A percentile compares a stretch with the other conserved stretches of the same genome.
Conservation (phyloP, 768 basidiomycete species). For the Lyophyllum atratum region DNA sequence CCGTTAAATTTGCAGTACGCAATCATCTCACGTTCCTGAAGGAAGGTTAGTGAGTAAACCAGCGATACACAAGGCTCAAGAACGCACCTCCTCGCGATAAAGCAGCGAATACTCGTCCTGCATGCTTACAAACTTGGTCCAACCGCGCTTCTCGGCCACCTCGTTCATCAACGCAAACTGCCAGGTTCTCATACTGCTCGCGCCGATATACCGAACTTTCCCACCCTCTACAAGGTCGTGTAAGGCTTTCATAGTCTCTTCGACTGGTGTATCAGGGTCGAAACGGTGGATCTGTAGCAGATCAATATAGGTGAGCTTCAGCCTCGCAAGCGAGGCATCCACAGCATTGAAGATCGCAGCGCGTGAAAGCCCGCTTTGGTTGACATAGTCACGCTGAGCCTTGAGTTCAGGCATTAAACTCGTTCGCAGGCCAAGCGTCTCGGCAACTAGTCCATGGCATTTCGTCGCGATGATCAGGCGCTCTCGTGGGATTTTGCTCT, state of each 20-base stretch:
- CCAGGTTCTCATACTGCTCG: constrained; percentile 49
- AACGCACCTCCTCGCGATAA: constrained; percentile 50
- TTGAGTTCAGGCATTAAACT: constrained; percentile 1
- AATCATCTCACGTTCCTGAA: constrained; percentile 46
- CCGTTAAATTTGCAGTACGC: constrained; percentile 48
- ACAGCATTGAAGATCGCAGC: constrained; percentile 36
- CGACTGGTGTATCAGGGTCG: constrained; percentile 31
- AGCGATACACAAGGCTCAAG: neutral
- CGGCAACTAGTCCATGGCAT: constrained; percentile 2
- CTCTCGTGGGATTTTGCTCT: constrained; percentile 11
- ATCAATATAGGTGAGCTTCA: constrained; percentile 30
- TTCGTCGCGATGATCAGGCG: constrained; percentile 10
- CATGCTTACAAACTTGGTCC: constrained; percentile 59
- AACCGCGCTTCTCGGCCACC: constrained; percentile 42
- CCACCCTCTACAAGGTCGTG: constrained; percentile 42
- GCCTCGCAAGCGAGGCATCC: constrained; percentile 30
- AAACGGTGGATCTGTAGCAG: constrained; percentile 46
- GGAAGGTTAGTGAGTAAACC: neutral
- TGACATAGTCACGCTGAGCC: constrained; percentile 16
- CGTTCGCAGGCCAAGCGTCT: neutral
- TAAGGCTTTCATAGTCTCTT: constrained; percentile 48
- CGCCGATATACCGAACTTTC: constrained; percentile 48
- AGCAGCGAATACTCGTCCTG: constrained; percentile 55
- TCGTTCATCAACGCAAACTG: constrained; percentile 46
- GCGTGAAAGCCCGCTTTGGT: constrained; percentile 19